phyloP scores from a whole-genome alignment of 2,329 filamentous ascomycete genomes.

The Claviceps sorghi region DNA sequence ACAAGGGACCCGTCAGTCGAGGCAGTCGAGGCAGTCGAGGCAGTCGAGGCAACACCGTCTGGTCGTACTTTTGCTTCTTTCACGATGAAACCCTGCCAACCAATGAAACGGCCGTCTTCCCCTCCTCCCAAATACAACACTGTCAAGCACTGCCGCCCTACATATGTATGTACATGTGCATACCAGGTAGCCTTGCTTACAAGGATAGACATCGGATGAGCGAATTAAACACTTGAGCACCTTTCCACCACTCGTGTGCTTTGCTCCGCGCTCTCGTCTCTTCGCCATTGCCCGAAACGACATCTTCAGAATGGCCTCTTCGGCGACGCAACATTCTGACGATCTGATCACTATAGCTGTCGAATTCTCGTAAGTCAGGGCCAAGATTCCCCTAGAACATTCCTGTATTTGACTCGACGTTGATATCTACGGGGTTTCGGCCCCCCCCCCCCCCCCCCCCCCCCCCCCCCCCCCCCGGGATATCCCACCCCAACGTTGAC shows the following conservation, averaged over 20 bases:
- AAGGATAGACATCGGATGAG: neutral
- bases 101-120: neutral
- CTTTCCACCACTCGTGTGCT: neutral
- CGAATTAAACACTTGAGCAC: neutral
- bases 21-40: neutral
- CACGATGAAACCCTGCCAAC: neutral
- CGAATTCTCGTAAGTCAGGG: conserved; percentile 46
- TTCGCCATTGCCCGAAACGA: neutral
- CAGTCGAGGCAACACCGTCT: neutral
- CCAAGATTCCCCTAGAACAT: neutral
- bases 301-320: neutral
- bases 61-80: neutral
- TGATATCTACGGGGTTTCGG: neutral
- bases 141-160: neutral
- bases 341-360: conserved; percentile 45
- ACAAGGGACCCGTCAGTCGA: neutral
- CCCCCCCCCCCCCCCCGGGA: too few relatives aligned
- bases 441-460: too few relatives aligned
- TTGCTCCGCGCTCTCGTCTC: neutral
- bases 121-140: neutral
- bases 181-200: neutral
- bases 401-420: neutral
- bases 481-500: neutral
- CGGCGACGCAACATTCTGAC: neutral
- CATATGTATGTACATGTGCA: too few relatives aligned